A percentile compares a stretch with the other conserved stretches of the same genome.
These are phyloP conservation scores for Fusarium subtropicale DNA, from an alignment of 2,329 filamentous ascomycete genomes.

Conservation along the genomic window DNA sequence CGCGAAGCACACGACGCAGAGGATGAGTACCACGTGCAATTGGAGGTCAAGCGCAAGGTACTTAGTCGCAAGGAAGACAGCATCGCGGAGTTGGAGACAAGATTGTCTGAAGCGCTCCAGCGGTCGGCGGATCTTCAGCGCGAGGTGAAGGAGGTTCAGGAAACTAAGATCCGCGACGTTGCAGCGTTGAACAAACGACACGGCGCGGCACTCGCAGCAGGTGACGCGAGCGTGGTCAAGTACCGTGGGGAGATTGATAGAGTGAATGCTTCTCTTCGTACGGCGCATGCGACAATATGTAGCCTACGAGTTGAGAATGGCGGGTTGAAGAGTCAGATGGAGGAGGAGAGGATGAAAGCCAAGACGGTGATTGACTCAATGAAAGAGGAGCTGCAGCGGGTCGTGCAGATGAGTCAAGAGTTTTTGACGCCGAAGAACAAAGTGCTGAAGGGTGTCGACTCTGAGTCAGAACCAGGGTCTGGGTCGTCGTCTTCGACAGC, in stretches of 20 bases:
- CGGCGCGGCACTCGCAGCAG: conserved; percentile 61
- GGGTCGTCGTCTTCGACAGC: background rate
- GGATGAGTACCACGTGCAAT: conserved; percentile 50
- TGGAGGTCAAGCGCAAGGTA: conserved; percentile 51
- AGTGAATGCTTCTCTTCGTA: conserved; percentile 58
- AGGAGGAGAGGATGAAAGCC: conserved; percentile 55
- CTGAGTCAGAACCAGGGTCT: background rate
- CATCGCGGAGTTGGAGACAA: conserved; percentile 58
- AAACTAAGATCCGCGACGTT: conserved; percentile 51
- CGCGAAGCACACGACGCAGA: conserved; percentile 48
- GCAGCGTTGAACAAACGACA: conserved; percentile 55
- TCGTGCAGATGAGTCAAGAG: conserved; percentile 60
- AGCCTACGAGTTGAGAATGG: conserved; percentile 61
- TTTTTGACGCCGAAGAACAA: conserved; percentile 54
- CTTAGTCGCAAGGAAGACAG: conserved; percentile 53
- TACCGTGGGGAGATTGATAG: conserved; percentile 62
- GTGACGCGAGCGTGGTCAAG: conserved; percentile 63
- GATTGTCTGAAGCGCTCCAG: conserved; percentile 57
- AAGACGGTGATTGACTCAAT: conserved; percentile 61
- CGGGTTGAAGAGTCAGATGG: conserved; percentile 52
- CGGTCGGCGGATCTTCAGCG: conserved; percentile 54
- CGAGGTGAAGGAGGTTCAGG: conserved; percentile 55
- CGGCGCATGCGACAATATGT: conserved; percentile 60
- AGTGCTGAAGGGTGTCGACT: background rate
- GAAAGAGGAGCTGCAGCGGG: conserved; percentile 63